phyloP scores from a whole-genome alignment of 208 protist species.

The Endotrypanum monterogeii region DNA sequence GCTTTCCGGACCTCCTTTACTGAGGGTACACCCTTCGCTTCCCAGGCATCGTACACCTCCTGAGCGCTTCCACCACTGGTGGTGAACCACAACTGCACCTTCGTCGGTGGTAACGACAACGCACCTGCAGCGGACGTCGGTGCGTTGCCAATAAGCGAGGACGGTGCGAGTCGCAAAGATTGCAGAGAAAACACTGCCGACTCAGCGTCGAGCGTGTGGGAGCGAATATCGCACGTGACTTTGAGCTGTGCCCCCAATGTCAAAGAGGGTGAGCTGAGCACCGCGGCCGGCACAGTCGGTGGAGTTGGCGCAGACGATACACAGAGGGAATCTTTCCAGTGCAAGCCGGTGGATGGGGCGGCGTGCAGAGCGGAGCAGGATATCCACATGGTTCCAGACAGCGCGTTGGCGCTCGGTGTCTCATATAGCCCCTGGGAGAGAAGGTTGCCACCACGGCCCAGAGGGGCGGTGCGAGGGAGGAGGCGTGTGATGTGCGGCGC shows the following conservation, averaged over 20 bases:
- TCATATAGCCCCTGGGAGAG: not conserved
- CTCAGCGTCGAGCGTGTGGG: slow-evolving; percentile 7
- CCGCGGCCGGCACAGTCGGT: not conserved
- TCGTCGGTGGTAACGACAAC: not conserved
- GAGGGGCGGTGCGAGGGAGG: not conserved
- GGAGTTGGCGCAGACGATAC: slow-evolving; percentile 12
- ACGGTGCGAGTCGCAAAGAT: slow-evolving; percentile 28
- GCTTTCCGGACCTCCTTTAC: slow-evolving; percentile 22
- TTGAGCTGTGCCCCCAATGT: slow-evolving; percentile 14
- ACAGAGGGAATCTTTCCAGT: slow-evolving; percentile 12
- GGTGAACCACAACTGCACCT: slow-evolving; percentile 39
- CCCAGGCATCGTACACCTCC: slow-evolving; percentile 20
- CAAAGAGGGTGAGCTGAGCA: slow-evolving; percentile 9
- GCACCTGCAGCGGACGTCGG: not conserved
- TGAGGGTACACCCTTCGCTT: not conserved
- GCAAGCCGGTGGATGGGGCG: not conserved
- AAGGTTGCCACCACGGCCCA: not conserved
- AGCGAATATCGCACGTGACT: slow-evolving; percentile 20
- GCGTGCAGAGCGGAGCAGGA: slow-evolving; percentile 22
- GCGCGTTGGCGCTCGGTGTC: not conserved
- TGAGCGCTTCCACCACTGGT: slow-evolving; percentile 23
- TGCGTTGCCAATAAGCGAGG: not conserved
- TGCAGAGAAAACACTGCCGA: slow-evolving; percentile 36
- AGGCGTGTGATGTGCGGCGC: not conserved
- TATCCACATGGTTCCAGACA: slow-evolving; percentile 8